phyloP scores from a whole-genome alignment of 192 early-diverging fungal species.

The Globomyces pollinis-pini region DNA sequence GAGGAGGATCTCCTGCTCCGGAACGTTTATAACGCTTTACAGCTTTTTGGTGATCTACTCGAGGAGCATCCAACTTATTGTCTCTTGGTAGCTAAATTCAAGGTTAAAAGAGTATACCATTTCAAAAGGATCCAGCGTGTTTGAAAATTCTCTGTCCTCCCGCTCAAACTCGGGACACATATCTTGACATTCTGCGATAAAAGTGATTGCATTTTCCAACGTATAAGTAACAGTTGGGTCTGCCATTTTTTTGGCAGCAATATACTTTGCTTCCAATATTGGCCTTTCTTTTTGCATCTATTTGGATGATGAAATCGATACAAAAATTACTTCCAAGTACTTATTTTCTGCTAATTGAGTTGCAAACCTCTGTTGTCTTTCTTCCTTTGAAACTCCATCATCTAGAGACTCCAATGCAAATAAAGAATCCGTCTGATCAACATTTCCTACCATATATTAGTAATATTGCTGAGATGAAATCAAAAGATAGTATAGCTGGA shows the following conservation, averaged over 20 bases:
- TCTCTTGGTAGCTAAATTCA: conserved; percentile 12
- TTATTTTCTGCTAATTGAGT: neutral
- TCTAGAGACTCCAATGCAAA: too few species aligned
- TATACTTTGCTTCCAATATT: conserved; percentile 55
- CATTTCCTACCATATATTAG: too few species aligned
- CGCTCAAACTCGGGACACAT: conserved; percentile 91
- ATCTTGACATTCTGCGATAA: conserved; percentile 72
- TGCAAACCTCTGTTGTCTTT: neutral
- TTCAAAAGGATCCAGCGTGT: conserved; percentile 66
- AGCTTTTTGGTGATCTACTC: conserved; percentile 54
- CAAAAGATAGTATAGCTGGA: too few species aligned
- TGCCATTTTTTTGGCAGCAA: conserved; percentile 48
- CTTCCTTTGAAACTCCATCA: too few species aligned
- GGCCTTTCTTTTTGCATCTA: conserved; percentile 62
- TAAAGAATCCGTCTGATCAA: too few species aligned
- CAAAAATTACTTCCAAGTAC: neutral
- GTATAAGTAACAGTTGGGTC: conserved; percentile 47
- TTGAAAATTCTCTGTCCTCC: conserved; percentile 72
- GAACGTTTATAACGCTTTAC: conserved; percentile 76
- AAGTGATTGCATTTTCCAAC: conserved; percentile 58
- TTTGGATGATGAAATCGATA: too few species aligned
- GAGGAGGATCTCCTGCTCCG: conserved; percentile 69
- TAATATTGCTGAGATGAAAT: too few species aligned
- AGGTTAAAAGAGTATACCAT: conserved; percentile 32
- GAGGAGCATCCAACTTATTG: conserved; percentile 50